Evolutionary conservation across 2,329 filamentous ascomycete species (phyloP).

Genomic region (Sarocladiaceae sp.): DNA sequence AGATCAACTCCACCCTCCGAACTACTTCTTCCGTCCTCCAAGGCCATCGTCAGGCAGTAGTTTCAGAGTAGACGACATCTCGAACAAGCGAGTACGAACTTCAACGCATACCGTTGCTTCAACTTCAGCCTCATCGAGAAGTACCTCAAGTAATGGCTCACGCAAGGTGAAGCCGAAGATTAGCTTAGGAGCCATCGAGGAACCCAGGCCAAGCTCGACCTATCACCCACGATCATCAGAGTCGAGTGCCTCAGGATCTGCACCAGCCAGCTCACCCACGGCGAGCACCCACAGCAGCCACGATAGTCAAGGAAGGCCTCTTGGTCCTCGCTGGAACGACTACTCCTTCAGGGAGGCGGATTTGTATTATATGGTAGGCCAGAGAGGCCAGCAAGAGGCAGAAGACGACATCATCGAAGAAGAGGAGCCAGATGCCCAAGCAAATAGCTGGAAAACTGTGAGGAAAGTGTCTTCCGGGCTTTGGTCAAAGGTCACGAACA

Average conservation of each 20-base stretch:
- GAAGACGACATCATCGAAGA: background rate
- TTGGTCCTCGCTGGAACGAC: background rate
- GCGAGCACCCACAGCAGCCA: background rate
- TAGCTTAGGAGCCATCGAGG: background rate
- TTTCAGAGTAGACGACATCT: background rate
- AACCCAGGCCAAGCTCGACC: background rate
- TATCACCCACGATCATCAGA: background rate
- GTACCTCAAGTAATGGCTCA: background rate
- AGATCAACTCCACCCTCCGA: background rate
- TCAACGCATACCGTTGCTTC: background rate
- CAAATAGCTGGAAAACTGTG: background rate
- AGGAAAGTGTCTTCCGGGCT: background rate
- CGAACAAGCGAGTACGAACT: background rate
- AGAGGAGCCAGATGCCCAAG: background rate
- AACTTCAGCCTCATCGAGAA: background rate
- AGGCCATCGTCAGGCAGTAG: background rate
- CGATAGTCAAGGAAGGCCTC: background rate
- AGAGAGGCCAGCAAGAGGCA: background rate
- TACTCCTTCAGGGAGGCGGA: slow-evolving; percentile 1
- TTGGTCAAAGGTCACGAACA: background rate
- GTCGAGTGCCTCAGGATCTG: background rate
- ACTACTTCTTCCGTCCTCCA: background rate
- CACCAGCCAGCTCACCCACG: background rate
- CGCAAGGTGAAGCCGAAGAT: background rate
- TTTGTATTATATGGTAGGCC: background rate